Conservation (phyloP, 495 filamentous ascomycete genomes). For the Lineolata rhizophorae region DNA sequence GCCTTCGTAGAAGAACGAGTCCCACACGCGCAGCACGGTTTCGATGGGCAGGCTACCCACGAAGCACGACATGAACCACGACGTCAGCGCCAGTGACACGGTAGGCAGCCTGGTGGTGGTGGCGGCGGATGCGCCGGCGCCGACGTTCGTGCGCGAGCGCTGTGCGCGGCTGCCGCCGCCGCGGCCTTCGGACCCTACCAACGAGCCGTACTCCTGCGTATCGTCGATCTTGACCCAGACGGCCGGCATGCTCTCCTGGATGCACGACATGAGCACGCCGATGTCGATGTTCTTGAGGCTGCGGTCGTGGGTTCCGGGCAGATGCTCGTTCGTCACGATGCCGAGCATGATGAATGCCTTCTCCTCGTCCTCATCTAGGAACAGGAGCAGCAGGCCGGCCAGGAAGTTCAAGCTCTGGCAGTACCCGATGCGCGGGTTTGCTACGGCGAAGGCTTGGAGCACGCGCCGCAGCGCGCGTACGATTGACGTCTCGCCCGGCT, state of each 20-base stretch:
- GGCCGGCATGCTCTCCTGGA: conserved; percentile 64
- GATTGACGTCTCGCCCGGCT: conserved; percentile 43
- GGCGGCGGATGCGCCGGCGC: conserved; percentile 9
- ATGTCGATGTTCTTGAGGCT: conserved; percentile 90
- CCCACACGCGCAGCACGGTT: conserved; percentile 80
- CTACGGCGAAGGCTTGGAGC: conserved; percentile 69
- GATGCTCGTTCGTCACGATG: conserved; percentile 68
- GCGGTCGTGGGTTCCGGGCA: conserved; percentile 83
- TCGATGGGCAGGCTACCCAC: conserved; percentile 86
- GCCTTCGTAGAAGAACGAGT: conserved; percentile 88
- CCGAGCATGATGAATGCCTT: conserved; percentile 89
- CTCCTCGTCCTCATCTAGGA: conserved; percentile 56
- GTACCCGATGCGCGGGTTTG: conserved; percentile 80
- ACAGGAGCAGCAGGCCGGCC: conserved; percentile 83
- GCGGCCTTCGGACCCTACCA: conserved; percentile 5
- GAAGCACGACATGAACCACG: conserved; percentile 98
- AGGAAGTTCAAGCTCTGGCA: conserved; percentile 96
- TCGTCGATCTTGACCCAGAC: conserved; percentile 79
- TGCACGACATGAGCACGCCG: conserved; percentile 68
- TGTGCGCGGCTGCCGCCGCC: conserved; percentile 4
- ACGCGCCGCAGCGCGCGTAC: conserved; percentile 65
- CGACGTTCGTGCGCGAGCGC: too few species aligned
- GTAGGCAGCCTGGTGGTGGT: conserved; percentile 45
- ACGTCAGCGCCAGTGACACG: conserved; percentile 76
- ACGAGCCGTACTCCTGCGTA: conserved; percentile 29